Percentiles rank a stretch among this genome's conserved stretches.
Evolutionary conservation across 208 protist genomes (phyloP).

Genomic region (Wallacemonas collosoma): DNA sequence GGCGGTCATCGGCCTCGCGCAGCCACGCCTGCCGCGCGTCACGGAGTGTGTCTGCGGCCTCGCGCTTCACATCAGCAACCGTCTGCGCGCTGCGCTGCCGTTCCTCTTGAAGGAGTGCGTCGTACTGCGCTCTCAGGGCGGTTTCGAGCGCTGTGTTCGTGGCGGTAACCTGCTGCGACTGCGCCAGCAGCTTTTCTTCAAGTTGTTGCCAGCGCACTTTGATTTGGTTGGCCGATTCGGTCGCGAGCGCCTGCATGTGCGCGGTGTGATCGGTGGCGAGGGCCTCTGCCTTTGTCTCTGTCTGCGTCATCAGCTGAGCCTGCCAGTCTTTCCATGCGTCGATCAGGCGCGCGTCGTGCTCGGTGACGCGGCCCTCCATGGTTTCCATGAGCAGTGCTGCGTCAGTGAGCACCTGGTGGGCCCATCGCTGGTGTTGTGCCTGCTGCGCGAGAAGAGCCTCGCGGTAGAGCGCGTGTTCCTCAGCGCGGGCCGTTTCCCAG

Average conservation of each 20-base stretch:
- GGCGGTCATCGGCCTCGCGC: neutral
- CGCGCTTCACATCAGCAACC: slow-evolving; percentile 7
- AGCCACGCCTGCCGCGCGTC: slow-evolving; percentile 3
- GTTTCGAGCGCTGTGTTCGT: slow-evolving; percentile 21
- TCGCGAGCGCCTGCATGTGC: slow-evolving; percentile 3
- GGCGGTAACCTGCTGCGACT: slow-evolving; percentile 19
- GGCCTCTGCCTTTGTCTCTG: neutral
- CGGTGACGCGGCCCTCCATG: neutral
- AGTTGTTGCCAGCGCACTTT: slow-evolving; percentile 15
- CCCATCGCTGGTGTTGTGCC: slow-evolving; percentile 2
- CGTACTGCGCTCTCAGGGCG: slow-evolving; percentile 15
- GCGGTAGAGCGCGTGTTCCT: slow-evolving; percentile 21
- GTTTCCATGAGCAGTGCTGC: slow-evolving; percentile 18
- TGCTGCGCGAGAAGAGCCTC: slow-evolving; percentile 5
- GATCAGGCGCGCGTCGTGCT: neutral
- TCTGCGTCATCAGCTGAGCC: neutral
- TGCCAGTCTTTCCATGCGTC: neutral
- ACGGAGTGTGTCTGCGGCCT: neutral
- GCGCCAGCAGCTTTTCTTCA: slow-evolving; percentile 17
- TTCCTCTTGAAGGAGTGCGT: slow-evolving; percentile 21
- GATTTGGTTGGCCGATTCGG: neutral
- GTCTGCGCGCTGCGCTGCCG: slow-evolving; percentile 16
- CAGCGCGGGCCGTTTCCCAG: slow-evolving; percentile 12
- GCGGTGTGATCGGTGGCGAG: neutral
- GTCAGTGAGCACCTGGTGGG: slow-evolving; percentile 9